Conservation (phyloP, 805 yeast genomes). For the Saturnispora kantuleensis region DNA sequence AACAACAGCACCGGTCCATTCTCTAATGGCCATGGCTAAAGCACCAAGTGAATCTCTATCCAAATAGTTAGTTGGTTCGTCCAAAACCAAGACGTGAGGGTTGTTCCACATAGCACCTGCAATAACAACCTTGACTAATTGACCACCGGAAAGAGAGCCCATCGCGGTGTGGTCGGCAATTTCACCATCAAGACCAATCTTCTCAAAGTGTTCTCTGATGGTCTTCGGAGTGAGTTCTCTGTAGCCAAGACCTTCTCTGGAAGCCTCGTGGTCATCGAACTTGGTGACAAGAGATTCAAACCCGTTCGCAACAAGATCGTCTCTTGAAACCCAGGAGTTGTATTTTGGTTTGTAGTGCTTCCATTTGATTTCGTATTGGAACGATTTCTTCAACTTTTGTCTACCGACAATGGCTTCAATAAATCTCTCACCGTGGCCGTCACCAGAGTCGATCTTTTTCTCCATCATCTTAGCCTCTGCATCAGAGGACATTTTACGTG, state of each 20-base stretch:
- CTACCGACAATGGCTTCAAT: conserved; percentile 96
- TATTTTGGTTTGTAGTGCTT: conserved; percentile 81
- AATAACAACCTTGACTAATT: conserved; percentile 93
- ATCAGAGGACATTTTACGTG: conserved; percentile 68
- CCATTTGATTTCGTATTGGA: conserved; percentile 97
- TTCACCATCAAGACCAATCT: conserved; percentile 94
- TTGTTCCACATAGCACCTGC: conserved; percentile 99
- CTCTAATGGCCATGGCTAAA: conserved; percentile 92
- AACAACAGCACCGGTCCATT: conserved; percentile 97
- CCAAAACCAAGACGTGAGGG: conserved; percentile 91
- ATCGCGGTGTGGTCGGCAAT: conserved; percentile 97
- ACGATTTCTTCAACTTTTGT: conserved; percentile 90
- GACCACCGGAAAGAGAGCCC: conserved; percentile 97
- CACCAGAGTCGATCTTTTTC: conserved; percentile 69
- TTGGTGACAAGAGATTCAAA: conserved; percentile 87
- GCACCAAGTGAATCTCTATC: conserved; percentile 98
- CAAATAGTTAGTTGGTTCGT: conserved; percentile 96
- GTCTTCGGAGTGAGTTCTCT: conserved; percentile 88
- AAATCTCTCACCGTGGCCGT: conserved; percentile 75
- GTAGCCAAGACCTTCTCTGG: conserved; percentile 98
- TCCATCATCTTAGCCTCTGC: conserved; percentile 70
- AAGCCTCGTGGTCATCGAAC: conserved; percentile 98
- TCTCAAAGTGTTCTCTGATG: conserved; percentile 93
- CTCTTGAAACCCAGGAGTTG: conserved; percentile 90
- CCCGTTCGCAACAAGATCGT: conserved; percentile 69